Base-by-base conservation (phyloP, 345 rosid genomes). In the Gossypium thurberi region DNA sequence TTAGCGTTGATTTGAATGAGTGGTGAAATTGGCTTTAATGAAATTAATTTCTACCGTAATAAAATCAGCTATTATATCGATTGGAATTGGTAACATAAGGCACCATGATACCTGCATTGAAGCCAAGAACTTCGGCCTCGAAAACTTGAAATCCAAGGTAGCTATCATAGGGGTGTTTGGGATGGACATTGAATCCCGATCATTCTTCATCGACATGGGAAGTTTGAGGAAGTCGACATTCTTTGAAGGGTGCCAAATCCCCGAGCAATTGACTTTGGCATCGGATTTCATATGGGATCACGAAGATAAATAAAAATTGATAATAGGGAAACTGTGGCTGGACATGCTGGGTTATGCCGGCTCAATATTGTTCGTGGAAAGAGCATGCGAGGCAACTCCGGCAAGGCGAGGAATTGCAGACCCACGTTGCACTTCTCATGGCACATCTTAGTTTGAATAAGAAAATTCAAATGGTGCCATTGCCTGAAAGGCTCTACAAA, bases 401-500 rank as follows among this genome's bases (percentile, higher is more conserved):
- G 1, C 21, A 57, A 8, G 81, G 84, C 0, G 76, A 73, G 10
- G 77, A 81, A 64, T 47, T 78, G 37, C 70, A 75, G 2, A 78
- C 81, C 47, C 84, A 75, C 10, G 77, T 81, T 0, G 46, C 77
- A 4, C 66, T 75, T 20, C 52, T 81, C 0, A 75, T 76, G 80
- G 74, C 48, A 0, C 73, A 81, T 70, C 70, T 78, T 13, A 72
- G 78, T 17, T 20, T 81, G 5, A 70, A 1, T 4, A 28, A 60
- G 43, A 48, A 50, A 21, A 61, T 47, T 17, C 3, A 73, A 0
- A 0, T 78, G 56, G 42, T n/a, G 56, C 8, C 21, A 18, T 12
- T 44, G 15, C 28, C 28, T 2, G 2, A 4, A 11, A 65, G 33
- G 48, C 69, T 65, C 14, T 0, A 11, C 2, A 10, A 5, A 1